Evolutionary conservation across 2,329 filamentous ascomycete genomes (phyloP), one percentile per base, ranked within the genome.

Genomic region (Colletotrichum sp.): DNA sequence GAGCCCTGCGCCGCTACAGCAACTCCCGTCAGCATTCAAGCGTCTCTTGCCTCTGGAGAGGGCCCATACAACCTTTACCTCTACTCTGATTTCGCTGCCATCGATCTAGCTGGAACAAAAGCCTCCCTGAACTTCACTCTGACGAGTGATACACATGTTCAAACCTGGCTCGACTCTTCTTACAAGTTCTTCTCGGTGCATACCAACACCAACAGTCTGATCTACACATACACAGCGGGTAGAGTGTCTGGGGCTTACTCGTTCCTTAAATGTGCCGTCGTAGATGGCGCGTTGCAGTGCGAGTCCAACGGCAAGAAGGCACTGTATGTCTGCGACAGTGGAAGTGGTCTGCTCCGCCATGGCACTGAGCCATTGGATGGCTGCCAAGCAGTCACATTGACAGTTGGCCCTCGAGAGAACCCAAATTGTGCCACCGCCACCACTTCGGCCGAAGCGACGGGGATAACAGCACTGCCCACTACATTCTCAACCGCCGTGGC

Each of bases 141-240:
- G 10, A 66, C 30, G 18, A 15, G 28, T 55, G 55, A 62, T 12
- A 62, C 57, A 32, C 21, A 49, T 24, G 16, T 65, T 30, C 8
- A 60, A 4, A 49, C 24, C 8, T 63, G 67, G 57, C 24, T 34
- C 12, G 57, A 72, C 30, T 63, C 67, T 5, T 16, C 68, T n/a
- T 49, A 49, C 15, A 62, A 57, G 15, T 72, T 72, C 68, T 39
- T 75, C 10, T 68, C 70, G 2, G 72, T 78, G 4, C 74, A 76
- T 60, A 75, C 52, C 70, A 79, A 78, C 65, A 72, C 69, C 52
- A 79, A 78, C 71, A 78, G 77, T 12, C 44, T 79, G 8, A 66
- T 79, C 9, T 79, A 79, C 73, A 16, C 77, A 32, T 79, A 79
- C 57, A 8, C 52, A 2, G 24, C 55, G 8, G 39, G 70, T 13